Base-by-base conservation (phyloP, 2,329 filamentous ascomycete genomes). In the Ilyonectria robusta region DNA sequence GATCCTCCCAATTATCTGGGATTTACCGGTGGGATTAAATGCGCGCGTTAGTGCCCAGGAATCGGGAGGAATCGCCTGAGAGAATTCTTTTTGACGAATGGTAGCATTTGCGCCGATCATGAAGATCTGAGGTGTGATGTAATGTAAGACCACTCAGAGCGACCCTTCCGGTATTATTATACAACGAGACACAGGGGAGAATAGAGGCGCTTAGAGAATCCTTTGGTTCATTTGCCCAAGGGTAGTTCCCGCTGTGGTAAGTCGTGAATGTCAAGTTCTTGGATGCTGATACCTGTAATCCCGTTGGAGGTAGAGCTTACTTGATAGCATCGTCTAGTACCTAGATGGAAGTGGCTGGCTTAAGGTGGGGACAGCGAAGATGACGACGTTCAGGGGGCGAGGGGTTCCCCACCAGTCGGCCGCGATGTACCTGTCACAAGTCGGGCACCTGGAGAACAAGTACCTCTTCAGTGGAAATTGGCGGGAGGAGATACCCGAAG, bases 301-400 rank as follows among this genome's bases (percentile, higher is more conserved):
- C 31, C 17, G n/a, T 65, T n/a, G n/a, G 3, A 42, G n/a, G 13
- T 15, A 42, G 40, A 42, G 40, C 40, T 42, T 40, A 40, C 37
- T 40, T n/a, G 15, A 42, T 19, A 42, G 40, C 8, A 42, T n/a
- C 40, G 17, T n/a, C n/a, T n/a, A n/a, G 17, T 42, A n/a, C n/a
- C n/a, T n/a, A 11, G 42, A 40, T 59, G 51, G 51, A 62, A 2
- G 88, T 91, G 42, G 87, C 81, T 23, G 86, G 84, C 62, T 83
- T 85, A n/a, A n/a, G 67, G 82, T 81, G 53, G 64, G 54, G 64
- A 77, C 78, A 54, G 79, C 76, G 66, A 68, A 80, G 66, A 64
- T 72, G 72, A 75, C 72, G 70, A 75, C 72, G 71, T 67, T 61
- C 55, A 70, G 66, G 70, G 71, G 72, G 64, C 59, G 65, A 69